Evolutionary conservation across 2,329 filamentous ascomycete genomes (phyloP).

Genomic region (Monosporascus ibericus): DNA sequence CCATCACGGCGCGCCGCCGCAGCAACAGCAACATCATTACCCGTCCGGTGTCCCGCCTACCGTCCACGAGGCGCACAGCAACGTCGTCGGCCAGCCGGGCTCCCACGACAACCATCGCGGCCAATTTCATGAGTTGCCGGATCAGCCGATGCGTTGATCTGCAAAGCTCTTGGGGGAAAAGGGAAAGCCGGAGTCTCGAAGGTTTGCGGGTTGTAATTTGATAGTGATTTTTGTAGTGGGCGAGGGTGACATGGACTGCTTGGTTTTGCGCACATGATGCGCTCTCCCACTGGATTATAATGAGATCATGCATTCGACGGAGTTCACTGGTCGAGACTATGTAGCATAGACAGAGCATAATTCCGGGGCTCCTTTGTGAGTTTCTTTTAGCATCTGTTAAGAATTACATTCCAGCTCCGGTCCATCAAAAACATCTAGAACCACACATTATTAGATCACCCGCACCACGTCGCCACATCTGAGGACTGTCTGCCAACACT

Average conservation of each 20-base stretch:
- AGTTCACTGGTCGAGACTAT: too few relatives aligned
- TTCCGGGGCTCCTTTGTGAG: too few relatives aligned
- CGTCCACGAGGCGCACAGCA: conserved; percentile 33
- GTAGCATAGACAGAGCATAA: too few relatives aligned
- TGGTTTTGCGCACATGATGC: too few relatives aligned
- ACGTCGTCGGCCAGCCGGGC: conserved; percentile 23
- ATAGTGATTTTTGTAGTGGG: too few relatives aligned
- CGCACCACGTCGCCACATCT: not conserved
- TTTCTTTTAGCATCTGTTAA: conserved; percentile 5
- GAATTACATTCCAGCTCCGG: conserved; percentile 9
- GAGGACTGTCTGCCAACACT: not conserved
- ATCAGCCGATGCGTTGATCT: too few relatives aligned
- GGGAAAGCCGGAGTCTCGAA: too few relatives aligned
- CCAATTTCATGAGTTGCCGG: conserved; percentile 33
- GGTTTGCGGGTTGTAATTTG: too few relatives aligned
- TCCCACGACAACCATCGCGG: conserved; percentile 29
- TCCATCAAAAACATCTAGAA: conserved; percentile 8
- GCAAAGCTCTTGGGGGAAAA: too few relatives aligned
- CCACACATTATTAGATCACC: not conserved
- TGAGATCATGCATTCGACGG: too few relatives aligned
- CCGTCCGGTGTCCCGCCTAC: conserved; percentile 17
- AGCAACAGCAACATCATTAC: conserved; percentile 17
- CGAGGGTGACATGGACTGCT: too few relatives aligned
- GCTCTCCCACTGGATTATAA: too few relatives aligned
- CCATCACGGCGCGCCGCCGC: conserved; percentile 5